Evolutionary conservation across 306 rosid genomes (phyloP), one percentile per base, ranked within the genome.

Genomic region (Castanea crenata): DNA sequence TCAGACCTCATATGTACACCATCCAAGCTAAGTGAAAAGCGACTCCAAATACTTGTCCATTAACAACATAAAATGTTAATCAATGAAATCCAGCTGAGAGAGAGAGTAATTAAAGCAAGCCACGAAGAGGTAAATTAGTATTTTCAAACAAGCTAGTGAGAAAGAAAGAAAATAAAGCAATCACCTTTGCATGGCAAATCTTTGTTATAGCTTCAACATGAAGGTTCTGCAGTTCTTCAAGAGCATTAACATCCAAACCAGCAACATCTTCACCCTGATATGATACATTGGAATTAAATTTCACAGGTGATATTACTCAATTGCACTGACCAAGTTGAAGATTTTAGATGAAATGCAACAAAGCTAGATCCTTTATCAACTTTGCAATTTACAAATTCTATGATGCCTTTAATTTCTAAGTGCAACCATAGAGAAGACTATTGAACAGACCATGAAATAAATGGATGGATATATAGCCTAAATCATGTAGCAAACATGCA

Each of bases 151-250:
- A 77, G 10, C 64, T 72, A 27, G 6, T 29, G 55, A 38, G 73
- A 61, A 65, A 59, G 19, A 54, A 76, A 69, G 21, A 14, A 68
- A 14, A 67, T 46, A n/a, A 67, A 55, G 56, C 52, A 76, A 78
- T 85, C 75, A 92, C 97, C 92, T 92, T 92, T 54, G 88, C 91
- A 3, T 84, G 97, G 85, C 90, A 87, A 78, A 92, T 91, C 82
- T 86, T 91, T 54, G 96, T 89, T 80, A 91, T 87, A 71, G 96
- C 93, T 69, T 87, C 92, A 64, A 92, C 89, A 71, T 92, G 94
- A 83, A 92, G 88, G 84, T 86, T 90, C 83, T 90, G 97, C 68
- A 92, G 86, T 81, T 90, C 91, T 82, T 88, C 97, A 80, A 92
- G 92, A 81, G 92, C 76, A 74, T 73, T 56, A 55, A 84, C 74